Evolutionary conservation across 1,139 yeast species (phyloP), one percentile per base, ranked within the genome.

Genomic region (Hansenula sp.): DNA sequence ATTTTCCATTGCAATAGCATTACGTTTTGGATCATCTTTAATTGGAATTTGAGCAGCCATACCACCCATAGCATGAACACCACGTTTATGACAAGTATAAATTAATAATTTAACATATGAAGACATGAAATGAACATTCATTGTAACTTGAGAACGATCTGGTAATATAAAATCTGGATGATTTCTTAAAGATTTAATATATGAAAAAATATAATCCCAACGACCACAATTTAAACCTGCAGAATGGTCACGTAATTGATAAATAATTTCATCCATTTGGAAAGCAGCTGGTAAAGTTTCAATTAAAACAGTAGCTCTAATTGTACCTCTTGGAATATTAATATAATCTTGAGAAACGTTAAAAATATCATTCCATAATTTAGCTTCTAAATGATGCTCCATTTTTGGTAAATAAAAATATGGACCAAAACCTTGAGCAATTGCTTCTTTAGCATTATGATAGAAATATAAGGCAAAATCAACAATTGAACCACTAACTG

Each of bases 11-110:
- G 87, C 88, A 43, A 66, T 66, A 41, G 69, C 68, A 62, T 82
- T 82, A 44, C 79, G 77, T 39, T 64, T 75, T 36, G 70, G 69
- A 55, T 82, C 87, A 47, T 76, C 70, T 61, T 82, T 82, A 60
- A 81, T 81, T 48, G 89, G 89, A 52, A 82, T 81, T 52, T 81
- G 84, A n/a, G 88, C 89, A 52, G 89, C 89, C 90, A 82, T 82
- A 53, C 90, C 90, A 56, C 90, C 90, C 76, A 82, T 79, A 24
- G 87, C 90, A 60, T 78, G 86, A 36, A 81, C 88, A 51, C 80
- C 82, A 65, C 88, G 73, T 52, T 73, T 69, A 60, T 82, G 90
- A 60, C 87, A 79, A 37, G 76, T 75, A 58, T 79, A 71, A 52
- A 82, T 83, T 57, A 82, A 66, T 53, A 78, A 73, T 50, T 76